phyloP scores from a whole-genome alignment of 2,329 filamentous ascomycete genomes.

The Apiospora phragmitis region DNA sequence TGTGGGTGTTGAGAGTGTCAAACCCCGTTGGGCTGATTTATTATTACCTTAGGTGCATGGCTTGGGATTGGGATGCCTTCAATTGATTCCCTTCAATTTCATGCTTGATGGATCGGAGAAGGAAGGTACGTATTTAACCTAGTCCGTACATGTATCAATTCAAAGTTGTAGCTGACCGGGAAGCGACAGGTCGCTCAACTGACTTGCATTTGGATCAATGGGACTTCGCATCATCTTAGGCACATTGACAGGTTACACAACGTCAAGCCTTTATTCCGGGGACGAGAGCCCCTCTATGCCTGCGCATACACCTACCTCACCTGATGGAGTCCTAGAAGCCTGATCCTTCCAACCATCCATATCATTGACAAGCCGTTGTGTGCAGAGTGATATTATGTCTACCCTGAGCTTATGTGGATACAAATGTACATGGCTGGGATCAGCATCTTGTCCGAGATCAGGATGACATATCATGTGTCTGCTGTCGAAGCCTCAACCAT shows the following conservation, averaged over 20 bases:
- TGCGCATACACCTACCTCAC: not conserved
- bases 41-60: not conserved
- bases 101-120: not conserved
- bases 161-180: not conserved
- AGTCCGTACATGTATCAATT: not conserved
- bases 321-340: not conserved
- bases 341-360: not conserved
- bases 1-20: not conserved
- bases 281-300: not conserved
- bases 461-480: too few relatives aligned
- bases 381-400: too few relatives aligned
- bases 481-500: not conserved
- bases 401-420: too few relatives aligned
- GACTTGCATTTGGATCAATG: not conserved
- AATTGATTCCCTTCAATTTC: not conserved
- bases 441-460: too few relatives aligned
- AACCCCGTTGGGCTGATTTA: not conserved
- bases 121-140: not conserved
- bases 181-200: not conserved
- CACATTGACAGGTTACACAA: conserved; percentile 12
- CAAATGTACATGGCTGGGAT: too few relatives aligned
- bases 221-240: conserved; percentile 7
- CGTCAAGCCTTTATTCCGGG: conserved; percentile 3
- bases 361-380: not conserved
- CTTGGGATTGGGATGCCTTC: not conserved